Evolutionary conservation across 495 filamentous ascomycete species (phyloP).

Genomic region (Trichoderma orchidacearum): DNA sequence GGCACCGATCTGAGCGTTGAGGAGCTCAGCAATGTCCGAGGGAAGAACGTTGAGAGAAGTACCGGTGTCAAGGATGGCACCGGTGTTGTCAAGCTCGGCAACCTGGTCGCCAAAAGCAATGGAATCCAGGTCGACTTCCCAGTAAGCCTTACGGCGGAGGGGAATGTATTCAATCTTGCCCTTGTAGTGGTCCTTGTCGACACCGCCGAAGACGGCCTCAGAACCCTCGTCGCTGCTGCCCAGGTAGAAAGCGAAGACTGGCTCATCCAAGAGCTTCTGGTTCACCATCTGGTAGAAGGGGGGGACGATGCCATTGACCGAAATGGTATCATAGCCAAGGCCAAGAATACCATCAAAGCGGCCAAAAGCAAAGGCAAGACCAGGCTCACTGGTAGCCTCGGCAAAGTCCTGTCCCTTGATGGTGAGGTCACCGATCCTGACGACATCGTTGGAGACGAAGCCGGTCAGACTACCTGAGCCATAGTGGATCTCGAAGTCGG

Average conservation of each 20-base stretch:
- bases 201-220: constrained; percentile 83
- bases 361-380: constrained; percentile 95
- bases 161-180: constrained; percentile 89
- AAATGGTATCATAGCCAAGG: constrained; percentile 87
- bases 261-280: constrained; percentile 78
- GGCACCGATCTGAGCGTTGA: constrained; percentile 95
- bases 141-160: constrained; percentile 96
- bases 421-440: constrained; percentile 79
- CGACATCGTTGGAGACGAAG: constrained; percentile 75
- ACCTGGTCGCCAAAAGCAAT: constrained; percentile 74
- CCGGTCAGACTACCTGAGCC: constrained; percentile 91
- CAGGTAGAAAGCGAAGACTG: constrained; percentile 95
- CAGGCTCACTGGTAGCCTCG: constrained; percentile 88
- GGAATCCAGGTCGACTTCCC: constrained; percentile 93
- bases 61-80: constrained; percentile 95
- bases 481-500: constrained; percentile 85
- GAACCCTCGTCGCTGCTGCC: constrained; percentile 61
- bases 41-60: constrained; percentile 97
- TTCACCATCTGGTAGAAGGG: constrained; percentile 94
- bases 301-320: constrained; percentile 86
- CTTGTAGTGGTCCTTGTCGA: constrained; percentile 73
- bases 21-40: constrained; percentile 80
- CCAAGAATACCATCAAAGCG: constrained; percentile 97
- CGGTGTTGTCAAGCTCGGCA: constrained; percentile 83
- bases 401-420: constrained; percentile 86